Evolutionary conservation across 2,329 filamentous ascomycete species (phyloP).

Genomic region (Botryosphaeria dothidea): DNA sequence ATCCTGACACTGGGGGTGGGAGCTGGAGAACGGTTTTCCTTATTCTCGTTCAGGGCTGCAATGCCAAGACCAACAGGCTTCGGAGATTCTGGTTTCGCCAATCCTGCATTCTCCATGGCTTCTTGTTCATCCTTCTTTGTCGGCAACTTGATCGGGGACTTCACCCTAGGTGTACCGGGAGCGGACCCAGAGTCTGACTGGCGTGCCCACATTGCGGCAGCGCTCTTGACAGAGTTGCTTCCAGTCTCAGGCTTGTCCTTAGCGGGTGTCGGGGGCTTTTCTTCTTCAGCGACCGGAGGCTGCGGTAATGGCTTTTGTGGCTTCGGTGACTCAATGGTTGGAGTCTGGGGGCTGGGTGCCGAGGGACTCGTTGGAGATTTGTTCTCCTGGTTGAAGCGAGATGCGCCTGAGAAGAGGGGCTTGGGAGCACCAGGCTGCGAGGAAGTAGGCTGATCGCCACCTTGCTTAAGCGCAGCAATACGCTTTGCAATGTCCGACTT

Average conservation of each 20-base stretch:
- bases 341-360: not conserved
- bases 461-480: slow-evolving; percentile 11
- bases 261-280: slow-evolving; percentile 22
- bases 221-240: slow-evolving; percentile 46
- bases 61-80: slow-evolving; percentile 38
- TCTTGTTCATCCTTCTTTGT: slow-evolving; percentile 54
- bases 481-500: slow-evolving; percentile 14
- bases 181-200: slow-evolving; percentile 32
- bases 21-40: not conserved
- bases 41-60: not conserved
- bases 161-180: slow-evolving; percentile 27
- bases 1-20: slow-evolving; percentile 1
- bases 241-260: slow-evolving; percentile 30
- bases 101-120: slow-evolving; percentile 50
- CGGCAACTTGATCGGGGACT: slow-evolving; percentile 53
- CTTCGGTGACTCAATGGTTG: slow-evolving; percentile 3
- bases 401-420: not conserved
- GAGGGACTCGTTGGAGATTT: slow-evolving; percentile 9
- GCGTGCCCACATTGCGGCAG: slow-evolving; percentile 46
- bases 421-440: slow-evolving; percentile 9
- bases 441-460: not conserved
- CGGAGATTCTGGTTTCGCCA: slow-evolving; percentile 34
- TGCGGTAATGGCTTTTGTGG: slow-evolving; percentile 5
- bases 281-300: not conserved
- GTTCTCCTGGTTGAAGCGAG: not conserved